Percentiles rank a stretch among this genome's conserved stretches.
Evolutionary conservation across 1,284 basidiomycete genomes (phyloP).

Genomic region (Cryptococcus sp.): DNA sequence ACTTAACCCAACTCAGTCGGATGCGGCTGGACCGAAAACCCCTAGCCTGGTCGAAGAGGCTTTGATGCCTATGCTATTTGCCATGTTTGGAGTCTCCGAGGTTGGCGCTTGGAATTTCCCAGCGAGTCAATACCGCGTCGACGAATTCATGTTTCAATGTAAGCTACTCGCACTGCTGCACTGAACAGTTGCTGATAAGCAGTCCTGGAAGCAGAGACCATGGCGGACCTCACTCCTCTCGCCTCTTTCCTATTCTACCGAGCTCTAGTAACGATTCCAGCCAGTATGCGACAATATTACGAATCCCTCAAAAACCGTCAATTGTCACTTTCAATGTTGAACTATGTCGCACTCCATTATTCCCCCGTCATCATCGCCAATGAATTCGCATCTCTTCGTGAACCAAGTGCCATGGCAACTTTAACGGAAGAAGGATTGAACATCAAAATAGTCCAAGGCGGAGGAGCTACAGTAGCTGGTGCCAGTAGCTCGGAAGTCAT

Average conservation of each 20-base stretch:
- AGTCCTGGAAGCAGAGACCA: constrained; percentile 60
- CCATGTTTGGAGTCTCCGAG: constrained; percentile 55
- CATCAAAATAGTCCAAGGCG: constrained; percentile 64
- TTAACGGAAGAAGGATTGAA: constrained; percentile 76
- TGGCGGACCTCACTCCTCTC: constrained; percentile 59
- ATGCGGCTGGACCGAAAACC: no score
- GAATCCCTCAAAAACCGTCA: constrained; percentile 84
- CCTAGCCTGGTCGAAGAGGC: constrained; percentile 59
- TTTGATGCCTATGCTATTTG: constrained; percentile 73
- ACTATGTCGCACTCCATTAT: constrained; percentile 80
- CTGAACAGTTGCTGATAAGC: constrained; percentile 4
- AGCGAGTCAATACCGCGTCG: constrained; percentile 69
- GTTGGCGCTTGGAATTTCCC: constrained; percentile 47
- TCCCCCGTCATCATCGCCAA: constrained; percentile 82
- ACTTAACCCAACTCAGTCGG: no score
- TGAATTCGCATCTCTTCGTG: constrained; percentile 73
- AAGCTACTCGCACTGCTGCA: constrained; percentile 34
- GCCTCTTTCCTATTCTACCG: constrained; percentile 87
- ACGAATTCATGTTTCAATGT: constrained; percentile 82
- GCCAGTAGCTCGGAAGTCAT: constrained; percentile 44
- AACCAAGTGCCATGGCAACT: constrained; percentile 59
- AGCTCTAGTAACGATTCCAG: constrained; percentile 72
- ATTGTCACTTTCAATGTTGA: constrained; percentile 66
- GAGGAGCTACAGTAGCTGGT: constrained; percentile 67
- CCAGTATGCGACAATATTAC: constrained; percentile 79